A percentile compares a stretch with the other conserved stretches of the same genome.
Conservation (phyloP, 2,329 filamentous ascomycete genomes). For the Penicillium sp. region DNA sequence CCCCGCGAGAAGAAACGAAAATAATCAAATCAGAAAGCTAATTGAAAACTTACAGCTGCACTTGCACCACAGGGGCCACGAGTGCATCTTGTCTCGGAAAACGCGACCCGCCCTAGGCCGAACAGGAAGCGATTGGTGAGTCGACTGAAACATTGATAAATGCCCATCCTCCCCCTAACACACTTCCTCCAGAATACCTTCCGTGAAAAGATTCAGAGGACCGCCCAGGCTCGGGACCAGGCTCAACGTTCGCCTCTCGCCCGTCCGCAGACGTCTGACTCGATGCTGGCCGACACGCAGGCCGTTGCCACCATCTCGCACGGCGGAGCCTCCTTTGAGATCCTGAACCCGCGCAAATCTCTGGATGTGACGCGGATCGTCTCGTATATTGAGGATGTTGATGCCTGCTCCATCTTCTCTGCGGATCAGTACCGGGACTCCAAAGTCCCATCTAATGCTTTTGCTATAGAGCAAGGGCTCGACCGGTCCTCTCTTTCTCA, state of each 20-base stretch:
- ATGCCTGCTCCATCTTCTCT: slow-evolving; percentile 23
- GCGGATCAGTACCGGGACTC: slow-evolving; percentile 26
- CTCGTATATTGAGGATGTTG: slow-evolving; percentile 37
- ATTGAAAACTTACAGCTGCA: slow-evolving; percentile 14
- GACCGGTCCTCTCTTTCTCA: slow-evolving; percentile 24
- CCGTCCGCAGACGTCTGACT: slow-evolving; percentile 25
- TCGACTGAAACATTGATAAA: slow-evolving; percentile 18
- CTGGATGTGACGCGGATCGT: slow-evolving; percentile 36
- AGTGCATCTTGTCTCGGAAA: slow-evolving; percentile 21
- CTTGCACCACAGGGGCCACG: slow-evolving; percentile 17
- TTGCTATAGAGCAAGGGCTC: slow-evolving; percentile 19
- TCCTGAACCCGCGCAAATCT: slow-evolving; percentile 39
- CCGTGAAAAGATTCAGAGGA: slow-evolving; percentile 29
- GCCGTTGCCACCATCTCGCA: slow-evolving; percentile 31
- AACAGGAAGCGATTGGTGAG: slow-evolving; percentile 29
- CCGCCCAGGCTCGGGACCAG: slow-evolving; percentile 19
- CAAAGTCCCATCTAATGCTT: slow-evolving; percentile 14
- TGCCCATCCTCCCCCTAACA: slow-evolving; percentile 14
- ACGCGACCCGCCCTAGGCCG: slow-evolving; percentile 20
- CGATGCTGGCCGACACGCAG: slow-evolving; percentile 28
- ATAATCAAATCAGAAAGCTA: too few species aligned
- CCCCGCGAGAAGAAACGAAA: slow-evolving; percentile 1
- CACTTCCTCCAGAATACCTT: slow-evolving; percentile 30
- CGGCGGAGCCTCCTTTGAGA: slow-evolving; percentile 38
- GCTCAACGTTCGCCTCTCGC: slow-evolving; percentile 16